These are phyloP conservation scores for Cenchrus americanus DNA, from an alignment of 176 grass and related monocot species.

Conservation along the genomic window DNA sequence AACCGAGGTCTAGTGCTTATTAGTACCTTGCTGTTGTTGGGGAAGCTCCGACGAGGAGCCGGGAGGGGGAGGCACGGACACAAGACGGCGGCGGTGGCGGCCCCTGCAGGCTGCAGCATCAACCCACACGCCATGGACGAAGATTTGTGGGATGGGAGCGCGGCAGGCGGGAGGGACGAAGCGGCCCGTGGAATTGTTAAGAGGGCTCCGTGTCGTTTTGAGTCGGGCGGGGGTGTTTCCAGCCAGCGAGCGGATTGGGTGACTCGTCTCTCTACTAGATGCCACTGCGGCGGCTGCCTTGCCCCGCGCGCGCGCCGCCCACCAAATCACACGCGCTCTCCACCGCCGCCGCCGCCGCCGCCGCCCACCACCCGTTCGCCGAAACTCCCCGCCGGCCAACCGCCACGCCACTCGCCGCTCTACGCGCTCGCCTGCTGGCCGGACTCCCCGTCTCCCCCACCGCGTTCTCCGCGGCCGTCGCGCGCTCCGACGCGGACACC, in stretches of 20 bases:
- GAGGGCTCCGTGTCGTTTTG: not conserved
- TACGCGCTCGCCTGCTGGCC: constrained; percentile 5
- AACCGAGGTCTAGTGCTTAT: not conserved
- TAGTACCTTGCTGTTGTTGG: constrained; percentile 37
- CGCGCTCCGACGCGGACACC: constrained; percentile 9
- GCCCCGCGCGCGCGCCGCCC: constrained; percentile 30
- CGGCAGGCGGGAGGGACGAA: not conserved
- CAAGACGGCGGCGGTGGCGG: not conserved
- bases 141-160: not conserved
- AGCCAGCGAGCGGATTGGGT: not conserved
- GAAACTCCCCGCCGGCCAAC: constrained; percentile 21
- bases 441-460: constrained; percentile 26
- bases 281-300: constrained; percentile 40
- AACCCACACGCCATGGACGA: constrained; percentile 39
- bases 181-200: not conserved
- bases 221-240: not conserved
- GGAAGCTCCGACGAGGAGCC: not conserved
- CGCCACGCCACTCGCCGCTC: constrained; percentile 9
- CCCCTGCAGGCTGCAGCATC: constrained; percentile 13
- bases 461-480: constrained; percentile 54
- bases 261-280: constrained; percentile 13
- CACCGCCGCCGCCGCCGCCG: not conserved
- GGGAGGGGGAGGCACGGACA: not conserved
- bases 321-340: constrained; percentile 23
- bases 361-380: constrained; percentile 51